Conservation (phyloP, 1,139 yeast species). For the Sugiyamaella paludigena region DNA sequence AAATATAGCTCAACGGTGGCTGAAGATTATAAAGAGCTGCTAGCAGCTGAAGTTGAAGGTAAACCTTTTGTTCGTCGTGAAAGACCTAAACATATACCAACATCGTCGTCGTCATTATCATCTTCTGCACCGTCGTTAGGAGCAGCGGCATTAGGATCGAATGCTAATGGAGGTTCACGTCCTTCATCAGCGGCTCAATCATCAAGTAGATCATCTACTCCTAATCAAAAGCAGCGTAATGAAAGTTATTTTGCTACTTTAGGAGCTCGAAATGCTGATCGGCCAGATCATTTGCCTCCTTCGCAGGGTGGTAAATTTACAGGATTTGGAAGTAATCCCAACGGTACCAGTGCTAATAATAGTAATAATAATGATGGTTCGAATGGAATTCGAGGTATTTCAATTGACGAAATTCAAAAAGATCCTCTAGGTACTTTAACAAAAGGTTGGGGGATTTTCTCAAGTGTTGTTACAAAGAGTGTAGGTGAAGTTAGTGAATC, state of each 20-base stretch:
- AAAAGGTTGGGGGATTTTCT: conserved; percentile 92
- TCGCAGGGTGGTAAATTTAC: conserved; percentile 91
- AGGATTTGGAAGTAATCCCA: conserved; percentile 86
- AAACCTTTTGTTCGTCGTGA: conserved; percentile 54
- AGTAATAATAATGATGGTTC: conserved; percentile 47
- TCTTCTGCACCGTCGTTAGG: conserved; percentile 25
- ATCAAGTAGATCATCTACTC: conserved; percentile 21
- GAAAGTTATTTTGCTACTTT: conserved; percentile 80
- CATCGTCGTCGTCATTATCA: conserved; percentile 24
- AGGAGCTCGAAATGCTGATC: conserved; percentile 66
- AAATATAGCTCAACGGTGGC: conserved; percentile 90
- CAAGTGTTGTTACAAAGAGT: conserved; percentile 77
- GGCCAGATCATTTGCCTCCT: conserved; percentile 83
- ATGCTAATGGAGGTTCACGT: conserved; percentile 2
- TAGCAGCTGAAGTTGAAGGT: conserved; percentile 74
- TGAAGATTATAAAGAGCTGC: conserved; percentile 84
- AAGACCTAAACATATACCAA: conserved; percentile 33
- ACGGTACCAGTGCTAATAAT: conserved; percentile 35
- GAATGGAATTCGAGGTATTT: conserved; percentile 38
- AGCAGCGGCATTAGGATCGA: conserved; percentile 5
- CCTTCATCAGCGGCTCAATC: conserved; percentile 18
- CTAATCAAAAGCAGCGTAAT: conserved; percentile 56
- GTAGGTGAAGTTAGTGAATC: conserved; percentile 82
- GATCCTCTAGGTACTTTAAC: conserved; percentile 89
- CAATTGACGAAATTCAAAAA: conserved; percentile 70